Percentiles rank a stretch among this genome's conserved stretches.
Conservation (phyloP, 129 eudicot species). For the Lonicera japonica region DNA sequence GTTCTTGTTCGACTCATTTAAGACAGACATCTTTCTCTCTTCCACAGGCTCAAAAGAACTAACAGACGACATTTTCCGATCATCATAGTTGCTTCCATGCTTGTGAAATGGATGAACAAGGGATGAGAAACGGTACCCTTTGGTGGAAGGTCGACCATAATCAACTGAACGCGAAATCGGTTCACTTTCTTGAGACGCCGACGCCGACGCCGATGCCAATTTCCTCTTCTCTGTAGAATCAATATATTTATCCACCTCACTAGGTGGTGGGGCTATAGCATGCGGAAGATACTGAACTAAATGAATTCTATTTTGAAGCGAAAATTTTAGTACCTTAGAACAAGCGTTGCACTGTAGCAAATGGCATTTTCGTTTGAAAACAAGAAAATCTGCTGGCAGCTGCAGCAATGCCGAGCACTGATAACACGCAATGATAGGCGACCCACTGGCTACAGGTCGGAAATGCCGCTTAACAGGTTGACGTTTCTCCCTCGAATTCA, state of each 20-base stretch:
- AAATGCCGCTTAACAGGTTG: slow-evolving; percentile 45
- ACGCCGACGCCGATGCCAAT: slow-evolving; percentile 5
- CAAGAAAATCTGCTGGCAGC: slow-evolving; percentile 73
- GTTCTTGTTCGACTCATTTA: slow-evolving; percentile 10
- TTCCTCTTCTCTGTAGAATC: slow-evolving; percentile 5
- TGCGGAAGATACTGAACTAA: slow-evolving; percentile 40
- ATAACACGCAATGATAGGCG: slow-evolving; percentile 64
- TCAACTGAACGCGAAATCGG: slow-evolving; percentile 58
- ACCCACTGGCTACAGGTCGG: slow-evolving; percentile 70
- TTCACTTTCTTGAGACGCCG: slow-evolving; percentile 19
- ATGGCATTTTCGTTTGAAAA: slow-evolving; percentile 51
- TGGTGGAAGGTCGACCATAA: slow-evolving; percentile 35
- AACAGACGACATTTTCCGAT: slow-evolving; percentile 18
- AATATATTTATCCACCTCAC: slow-evolving; percentile 49
- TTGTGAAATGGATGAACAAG: slow-evolving; percentile 15
- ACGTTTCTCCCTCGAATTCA: slow-evolving; percentile 26
- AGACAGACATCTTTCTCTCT: slow-evolving; percentile 30
- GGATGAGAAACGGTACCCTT: slow-evolving; percentile 36
- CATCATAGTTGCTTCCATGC: background rate
- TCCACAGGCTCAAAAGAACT: slow-evolving; percentile 25
- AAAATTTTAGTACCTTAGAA: slow-evolving; percentile 46
- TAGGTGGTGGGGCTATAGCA: slow-evolving; percentile 54
- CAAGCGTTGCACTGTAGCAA: slow-evolving; percentile 66
- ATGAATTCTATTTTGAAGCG: slow-evolving; percentile 35
- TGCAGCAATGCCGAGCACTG: slow-evolving; percentile 52